Evolutionary conservation across 768 basidiomycete species (phyloP).

Genomic region (Amanita muscaria): DNA sequence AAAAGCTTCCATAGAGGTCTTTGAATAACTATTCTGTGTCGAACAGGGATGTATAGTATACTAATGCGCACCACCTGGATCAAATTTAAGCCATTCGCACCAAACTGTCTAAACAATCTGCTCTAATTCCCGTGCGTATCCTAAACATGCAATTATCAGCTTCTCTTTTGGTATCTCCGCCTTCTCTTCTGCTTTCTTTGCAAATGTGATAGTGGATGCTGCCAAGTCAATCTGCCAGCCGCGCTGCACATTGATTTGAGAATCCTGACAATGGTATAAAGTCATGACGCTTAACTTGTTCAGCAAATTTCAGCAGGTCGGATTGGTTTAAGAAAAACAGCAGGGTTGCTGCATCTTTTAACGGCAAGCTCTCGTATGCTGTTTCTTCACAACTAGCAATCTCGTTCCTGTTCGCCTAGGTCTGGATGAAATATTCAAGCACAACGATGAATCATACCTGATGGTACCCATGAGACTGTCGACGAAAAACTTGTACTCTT

Average conservation of each 20-base stretch:
- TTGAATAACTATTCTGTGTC: slow-evolving; percentile 27
- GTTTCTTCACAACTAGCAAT: slow-evolving; percentile 95
- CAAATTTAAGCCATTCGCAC: slow-evolving; percentile 31
- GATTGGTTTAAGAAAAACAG: slow-evolving; percentile 83
- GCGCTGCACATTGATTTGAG: slow-evolving; percentile 38
- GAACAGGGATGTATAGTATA: slow-evolving; percentile 10
- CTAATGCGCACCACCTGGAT: slow-evolving; percentile 10
- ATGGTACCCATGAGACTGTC: slow-evolving; percentile 93
- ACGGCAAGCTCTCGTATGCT: slow-evolving; percentile 85
- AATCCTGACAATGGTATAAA: neutral
- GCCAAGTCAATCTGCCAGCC: slow-evolving; percentile 78
- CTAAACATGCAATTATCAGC: slow-evolving; percentile 67
- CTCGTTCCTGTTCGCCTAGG: slow-evolving; percentile 57
- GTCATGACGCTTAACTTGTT: slow-evolving; percentile 42
- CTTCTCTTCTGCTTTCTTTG: slow-evolving; percentile 72
- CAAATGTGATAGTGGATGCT: slow-evolving; percentile 64
- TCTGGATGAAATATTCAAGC: neutral
- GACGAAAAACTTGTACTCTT: slow-evolving; percentile 92
- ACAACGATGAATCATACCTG: slow-evolving; percentile 39
- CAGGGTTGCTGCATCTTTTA: slow-evolving; percentile 84
- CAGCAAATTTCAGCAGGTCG: slow-evolving; percentile 77
- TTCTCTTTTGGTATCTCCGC: slow-evolving; percentile 81
- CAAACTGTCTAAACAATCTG: slow-evolving; percentile 66
- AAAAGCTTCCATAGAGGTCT: slow-evolving; percentile 69
- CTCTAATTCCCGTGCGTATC: slow-evolving; percentile 82